Evolutionary conservation across 768 basidiomycete genomes (phyloP).

Genomic region (Leccinum boreale): DNA sequence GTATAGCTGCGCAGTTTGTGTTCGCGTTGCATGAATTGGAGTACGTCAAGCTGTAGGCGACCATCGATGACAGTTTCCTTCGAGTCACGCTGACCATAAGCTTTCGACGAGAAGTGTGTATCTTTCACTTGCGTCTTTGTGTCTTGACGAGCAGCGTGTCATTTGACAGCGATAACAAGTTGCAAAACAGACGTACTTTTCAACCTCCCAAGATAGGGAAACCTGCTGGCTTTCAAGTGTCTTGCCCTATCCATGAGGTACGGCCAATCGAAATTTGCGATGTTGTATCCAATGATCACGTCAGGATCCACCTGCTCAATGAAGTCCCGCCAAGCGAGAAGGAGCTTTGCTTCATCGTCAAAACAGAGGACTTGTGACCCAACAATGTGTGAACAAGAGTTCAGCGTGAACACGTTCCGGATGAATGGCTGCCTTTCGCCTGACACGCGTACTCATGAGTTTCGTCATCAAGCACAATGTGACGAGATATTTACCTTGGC

Average conservation of each 20-base stretch:
- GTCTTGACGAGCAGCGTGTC: constrained; percentile 41
- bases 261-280: constrained; percentile 91
- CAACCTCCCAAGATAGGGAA: constrained; percentile 74
- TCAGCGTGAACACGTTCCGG: constrained; percentile 93
- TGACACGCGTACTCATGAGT: constrained; percentile 31
- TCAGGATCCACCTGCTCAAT: constrained; percentile 90
- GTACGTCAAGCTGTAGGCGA: constrained; percentile 89
- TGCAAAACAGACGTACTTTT: constrained; percentile 45
- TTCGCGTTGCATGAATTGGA: constrained; percentile 98
- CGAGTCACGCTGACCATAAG: constrained; percentile 94
- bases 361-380: constrained; percentile 95
- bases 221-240: constrained; percentile 65
- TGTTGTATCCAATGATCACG: constrained; percentile 95
- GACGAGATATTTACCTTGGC: constrained; percentile 63
- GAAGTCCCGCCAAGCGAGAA: constrained; percentile 87
- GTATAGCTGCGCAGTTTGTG: constrained; percentile 97
- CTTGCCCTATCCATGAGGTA: constrained; percentile 93
- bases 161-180: neutral
- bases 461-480: neutral
- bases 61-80: constrained; percentile 92
- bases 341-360: constrained; percentile 67
- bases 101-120: constrained; percentile 97
- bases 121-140: constrained; percentile 78
- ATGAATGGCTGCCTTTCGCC: constrained; percentile 93
- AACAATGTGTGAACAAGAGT: constrained; percentile 91